Conservation (phyloP, 2,329 filamentous ascomycete genomes). For the Penicillium sp. region DNA sequence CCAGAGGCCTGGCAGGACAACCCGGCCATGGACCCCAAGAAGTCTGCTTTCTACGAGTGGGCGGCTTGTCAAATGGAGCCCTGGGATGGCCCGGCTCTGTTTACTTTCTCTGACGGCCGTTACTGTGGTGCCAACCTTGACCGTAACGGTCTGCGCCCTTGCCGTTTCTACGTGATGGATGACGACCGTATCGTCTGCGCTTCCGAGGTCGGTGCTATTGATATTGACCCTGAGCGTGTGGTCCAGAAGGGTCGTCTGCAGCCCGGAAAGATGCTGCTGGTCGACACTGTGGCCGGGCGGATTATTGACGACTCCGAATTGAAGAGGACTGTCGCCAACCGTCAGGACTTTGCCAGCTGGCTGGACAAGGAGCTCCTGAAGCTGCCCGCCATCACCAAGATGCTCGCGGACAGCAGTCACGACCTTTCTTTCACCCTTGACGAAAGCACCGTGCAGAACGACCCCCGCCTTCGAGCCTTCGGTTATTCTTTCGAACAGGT, state of each 20-base stretch:
- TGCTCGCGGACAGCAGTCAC: conserved; percentile 53
- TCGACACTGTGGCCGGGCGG: conserved; percentile 84
- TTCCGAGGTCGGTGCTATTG: conserved; percentile 91
- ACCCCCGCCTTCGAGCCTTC: conserved; percentile 79
- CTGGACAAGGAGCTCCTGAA: conserved; percentile 81
- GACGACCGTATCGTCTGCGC: conserved; percentile 97
- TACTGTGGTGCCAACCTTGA: conserved; percentile 97
- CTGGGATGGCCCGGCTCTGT: conserved; percentile 94
- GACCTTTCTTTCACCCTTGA: conserved; percentile 69
- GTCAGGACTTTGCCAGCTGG: conserved; percentile 86
- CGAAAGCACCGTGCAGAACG: conserved; percentile 71
- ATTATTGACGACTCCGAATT: conserved; percentile 94
- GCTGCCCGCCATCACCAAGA: conserved; percentile 70
- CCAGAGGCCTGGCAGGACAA: conserved; percentile 98
- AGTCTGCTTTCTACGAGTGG: conserved; percentile 98
- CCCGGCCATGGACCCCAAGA: conserved; percentile 84
- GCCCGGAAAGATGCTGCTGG: conserved; percentile 92
- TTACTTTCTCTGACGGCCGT: conserved; percentile 93
- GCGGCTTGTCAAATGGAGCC: conserved; percentile 98
- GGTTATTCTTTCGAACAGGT: conserved; percentile 96
- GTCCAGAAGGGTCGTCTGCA: conserved; percentile 91
- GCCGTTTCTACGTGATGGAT: conserved; percentile 94
- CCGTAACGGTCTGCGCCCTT: conserved; percentile 90
- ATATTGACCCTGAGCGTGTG: conserved; percentile 83
- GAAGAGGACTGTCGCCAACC: conserved; percentile 81